Evolutionary conservation across 495 filamentous ascomycete species (phyloP).

Genomic region (Talaromyces liani): DNA sequence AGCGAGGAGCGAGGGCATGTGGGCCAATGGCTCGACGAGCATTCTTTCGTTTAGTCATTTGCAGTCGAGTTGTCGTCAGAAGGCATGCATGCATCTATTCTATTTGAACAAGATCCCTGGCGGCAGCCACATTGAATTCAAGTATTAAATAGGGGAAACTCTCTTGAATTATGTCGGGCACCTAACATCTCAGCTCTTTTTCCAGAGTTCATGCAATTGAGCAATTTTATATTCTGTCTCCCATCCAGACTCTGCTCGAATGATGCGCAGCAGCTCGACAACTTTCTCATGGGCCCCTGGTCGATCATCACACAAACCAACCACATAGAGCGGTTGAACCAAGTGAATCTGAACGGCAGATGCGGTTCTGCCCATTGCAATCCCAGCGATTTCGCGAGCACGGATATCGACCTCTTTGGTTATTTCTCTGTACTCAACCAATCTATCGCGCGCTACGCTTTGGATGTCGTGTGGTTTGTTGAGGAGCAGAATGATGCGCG

Average conservation of each 20-base stretch:
- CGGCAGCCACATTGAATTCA: not conserved
- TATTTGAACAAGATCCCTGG: not conserved
- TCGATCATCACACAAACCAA: constrained; percentile 33
- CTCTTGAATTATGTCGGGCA: not conserved
- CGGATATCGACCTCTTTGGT: constrained; percentile 39
- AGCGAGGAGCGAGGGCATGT: not conserved
- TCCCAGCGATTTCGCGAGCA: constrained; percentile 29
- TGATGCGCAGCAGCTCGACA: constrained; percentile 26
- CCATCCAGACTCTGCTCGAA: constrained; percentile 35
- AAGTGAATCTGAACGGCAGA: constrained; percentile 29
- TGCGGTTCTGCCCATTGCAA: constrained; percentile 30
- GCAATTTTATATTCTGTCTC: constrained; percentile 25
- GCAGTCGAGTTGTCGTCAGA: not conserved
- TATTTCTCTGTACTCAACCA: constrained; percentile 33
- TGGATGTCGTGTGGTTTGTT: constrained; percentile 32
- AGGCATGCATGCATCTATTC: not conserved
- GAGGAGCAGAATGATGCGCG: constrained; percentile 28
- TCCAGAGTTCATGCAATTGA: constrained; percentile 27
- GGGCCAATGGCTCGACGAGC: not conserved
- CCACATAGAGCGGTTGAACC: constrained; percentile 30
- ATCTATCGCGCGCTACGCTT: constrained; percentile 32
- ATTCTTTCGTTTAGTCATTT: not conserved
- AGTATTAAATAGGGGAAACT: not conserved
- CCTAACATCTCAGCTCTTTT: not conserved
- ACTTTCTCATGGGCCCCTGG: constrained; percentile 28